phyloP scores from a whole-genome alignment of 345 rosid species.

The Bruguiera sexangula region DNA sequence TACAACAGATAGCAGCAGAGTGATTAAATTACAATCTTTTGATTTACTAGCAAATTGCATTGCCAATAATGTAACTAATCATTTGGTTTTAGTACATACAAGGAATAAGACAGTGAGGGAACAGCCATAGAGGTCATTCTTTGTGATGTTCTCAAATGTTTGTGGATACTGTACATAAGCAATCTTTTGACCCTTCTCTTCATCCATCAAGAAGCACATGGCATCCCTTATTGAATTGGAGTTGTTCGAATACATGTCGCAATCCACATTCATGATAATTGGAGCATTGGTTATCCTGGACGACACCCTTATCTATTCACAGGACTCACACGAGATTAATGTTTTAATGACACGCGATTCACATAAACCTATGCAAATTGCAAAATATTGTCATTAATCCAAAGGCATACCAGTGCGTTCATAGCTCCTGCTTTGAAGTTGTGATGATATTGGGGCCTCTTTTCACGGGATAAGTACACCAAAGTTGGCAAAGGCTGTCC shows the following conservation, averaged over 20 bases:
- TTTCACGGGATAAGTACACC: slow-evolving; percentile 45
- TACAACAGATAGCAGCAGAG: not conserved
- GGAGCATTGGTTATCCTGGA: slow-evolving; percentile 40
- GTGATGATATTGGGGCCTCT: slow-evolving; percentile 40
- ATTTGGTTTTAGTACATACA: not conserved
- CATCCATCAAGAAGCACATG: slow-evolving; percentile 73
- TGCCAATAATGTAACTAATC: not conserved
- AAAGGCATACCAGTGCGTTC: slow-evolving; percentile 39
- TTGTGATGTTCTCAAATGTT: slow-evolving; percentile 43
- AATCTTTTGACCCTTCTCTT: slow-evolving; percentile 48
- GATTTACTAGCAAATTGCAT: not conserved
- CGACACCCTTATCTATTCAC: slow-evolving; percentile 44
- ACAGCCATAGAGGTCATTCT: slow-evolving; percentile 52
- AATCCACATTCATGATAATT: slow-evolving; percentile 40
- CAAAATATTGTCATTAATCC: too few species aligned
- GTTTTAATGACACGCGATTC: not conserved
- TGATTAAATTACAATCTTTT: not conserved
- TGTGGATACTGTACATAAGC: slow-evolving; percentile 77
- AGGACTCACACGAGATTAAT: not conserved
- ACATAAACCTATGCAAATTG: not conserved
- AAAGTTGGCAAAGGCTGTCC: slow-evolving; percentile 39
- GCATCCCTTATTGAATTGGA: slow-evolving; percentile 39
- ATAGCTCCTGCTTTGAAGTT: slow-evolving; percentile 54
- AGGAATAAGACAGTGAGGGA: not conserved
- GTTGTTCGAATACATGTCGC: slow-evolving; percentile 52